A percentile compares a stretch with the other conserved stretches of the same genome.
Conservation (phyloP, 805 yeast species). For the Jamesozyma spencerorum region DNA sequence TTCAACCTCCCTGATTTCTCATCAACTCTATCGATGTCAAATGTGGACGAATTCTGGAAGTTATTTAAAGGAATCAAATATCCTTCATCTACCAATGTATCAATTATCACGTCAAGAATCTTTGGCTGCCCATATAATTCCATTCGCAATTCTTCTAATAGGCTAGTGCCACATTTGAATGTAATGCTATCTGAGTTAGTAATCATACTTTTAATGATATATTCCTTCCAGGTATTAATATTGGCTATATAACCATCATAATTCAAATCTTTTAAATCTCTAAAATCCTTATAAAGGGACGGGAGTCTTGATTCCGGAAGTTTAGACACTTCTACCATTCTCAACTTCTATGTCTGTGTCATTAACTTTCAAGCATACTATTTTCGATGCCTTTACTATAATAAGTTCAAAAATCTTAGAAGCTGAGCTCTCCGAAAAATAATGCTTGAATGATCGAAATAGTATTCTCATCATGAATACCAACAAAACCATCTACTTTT, state of each 20-base stretch:
- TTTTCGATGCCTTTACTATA: too few species aligned
- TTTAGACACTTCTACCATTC: conserved; percentile 1
- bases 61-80: conserved; percentile 22
- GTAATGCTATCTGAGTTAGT: conserved; percentile 11
- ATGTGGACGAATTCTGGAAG: conserved; percentile 14
- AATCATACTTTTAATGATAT: conserved; percentile 13
- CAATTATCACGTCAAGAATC: conserved; percentile 31
- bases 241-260: conserved; percentile 37
- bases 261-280: conserved; percentile 30
- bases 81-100: conserved; percentile 24
- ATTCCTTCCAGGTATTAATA: conserved; percentile 31
- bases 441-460: too few species aligned
- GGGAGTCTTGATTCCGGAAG: conserved; percentile 30
- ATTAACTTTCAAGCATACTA: too few species aligned
- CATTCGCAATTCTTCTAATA: conserved; percentile 20
- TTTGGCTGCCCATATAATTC: conserved; percentile 31
- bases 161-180: conserved; percentile 21
- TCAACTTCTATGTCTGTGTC: not conserved
- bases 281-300: conserved; percentile 34
- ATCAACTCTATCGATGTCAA: not conserved
- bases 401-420: too few species aligned
- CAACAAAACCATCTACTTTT: too few species aligned
- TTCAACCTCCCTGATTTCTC: not conserved
- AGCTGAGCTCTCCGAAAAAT: too few species aligned
- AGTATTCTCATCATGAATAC: too few species aligned